These are phyloP conservation scores for Salix caprea DNA, from an alignment of 345 rosid species.

Conservation along the genomic window DNA sequence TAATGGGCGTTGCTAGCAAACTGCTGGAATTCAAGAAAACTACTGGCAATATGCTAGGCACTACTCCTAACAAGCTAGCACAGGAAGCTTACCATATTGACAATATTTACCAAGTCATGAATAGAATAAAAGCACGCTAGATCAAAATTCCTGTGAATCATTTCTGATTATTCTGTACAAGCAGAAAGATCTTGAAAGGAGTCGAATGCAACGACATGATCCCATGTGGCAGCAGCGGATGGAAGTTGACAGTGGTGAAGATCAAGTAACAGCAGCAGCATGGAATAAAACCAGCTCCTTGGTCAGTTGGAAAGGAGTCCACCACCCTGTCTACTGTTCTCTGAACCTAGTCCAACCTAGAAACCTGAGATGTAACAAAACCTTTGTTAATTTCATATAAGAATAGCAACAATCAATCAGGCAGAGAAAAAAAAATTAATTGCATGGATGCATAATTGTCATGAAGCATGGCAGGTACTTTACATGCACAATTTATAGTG, in stretches of 20 bases:
- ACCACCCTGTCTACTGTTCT: not conserved
- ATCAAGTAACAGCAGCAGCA: not conserved
- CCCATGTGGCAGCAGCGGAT: not conserved
- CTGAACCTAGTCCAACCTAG: not conserved
- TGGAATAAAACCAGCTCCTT: not conserved
- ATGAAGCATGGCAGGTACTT: too few species aligned
- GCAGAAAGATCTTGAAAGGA: not conserved
- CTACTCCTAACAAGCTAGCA: not conserved
- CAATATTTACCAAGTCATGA: conserved; percentile 6
- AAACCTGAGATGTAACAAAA: not conserved
- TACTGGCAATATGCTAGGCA: not conserved
- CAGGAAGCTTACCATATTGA: not conserved
- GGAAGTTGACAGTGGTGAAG: not conserved
- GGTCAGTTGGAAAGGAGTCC: not conserved
- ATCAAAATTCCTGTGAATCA: conserved; percentile 5
- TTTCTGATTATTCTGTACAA: not conserved
- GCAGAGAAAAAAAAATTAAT: not conserved
- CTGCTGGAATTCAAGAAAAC: too few species aligned
- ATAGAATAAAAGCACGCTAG: not conserved
- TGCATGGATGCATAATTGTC: too few species aligned
- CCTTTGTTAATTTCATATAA: not conserved
- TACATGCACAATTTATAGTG: too few species aligned
- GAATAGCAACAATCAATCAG: not conserved
- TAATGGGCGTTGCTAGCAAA: too few species aligned
- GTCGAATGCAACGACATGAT: not conserved